Evolutionary conservation across 495 filamentous ascomycete genomes (phyloP).

Genomic region (Neurospora hispaniola): DNA sequence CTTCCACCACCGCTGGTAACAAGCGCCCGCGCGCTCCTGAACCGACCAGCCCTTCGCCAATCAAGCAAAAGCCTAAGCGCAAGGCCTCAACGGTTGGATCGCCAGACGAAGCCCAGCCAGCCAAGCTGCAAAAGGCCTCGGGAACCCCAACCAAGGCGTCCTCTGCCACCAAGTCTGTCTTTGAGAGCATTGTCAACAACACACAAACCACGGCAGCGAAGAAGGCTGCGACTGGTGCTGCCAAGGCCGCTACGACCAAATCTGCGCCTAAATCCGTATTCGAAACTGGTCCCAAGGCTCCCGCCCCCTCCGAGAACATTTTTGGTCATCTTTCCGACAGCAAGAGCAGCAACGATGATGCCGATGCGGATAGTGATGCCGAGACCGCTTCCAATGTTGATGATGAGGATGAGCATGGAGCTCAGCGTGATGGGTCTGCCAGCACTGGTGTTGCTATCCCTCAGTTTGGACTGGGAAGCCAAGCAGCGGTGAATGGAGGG

Average conservation of each 20-base stretch:
- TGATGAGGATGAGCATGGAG: slow-evolving; percentile 19
- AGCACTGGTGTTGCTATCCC: slow-evolving; percentile 28
- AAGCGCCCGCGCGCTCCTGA: slow-evolving; percentile 33
- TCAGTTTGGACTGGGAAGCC: slow-evolving; percentile 18
- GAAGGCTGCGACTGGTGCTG: slow-evolving; percentile 17
- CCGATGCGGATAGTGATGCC: slow-evolving; percentile 34
- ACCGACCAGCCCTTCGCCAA: slow-evolving; percentile 7
- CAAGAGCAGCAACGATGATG: slow-evolving; percentile 35
- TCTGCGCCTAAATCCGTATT: slow-evolving; percentile 18
- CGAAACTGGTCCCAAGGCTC: slow-evolving; percentile 12
- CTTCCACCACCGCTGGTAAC: slow-evolving; percentile 26
- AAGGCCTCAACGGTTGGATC: slow-evolving; percentile 33
- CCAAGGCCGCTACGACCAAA: slow-evolving; percentile 6
- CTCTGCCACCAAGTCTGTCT: slow-evolving; percentile 34
- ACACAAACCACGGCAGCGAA: slow-evolving; percentile 17
- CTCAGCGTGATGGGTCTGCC: slow-evolving; percentile 13
- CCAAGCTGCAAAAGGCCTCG: slow-evolving; percentile 46
- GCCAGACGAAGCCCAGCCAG: slow-evolving; percentile 45
- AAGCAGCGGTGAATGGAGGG: slow-evolving; percentile 14
- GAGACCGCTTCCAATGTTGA: slow-evolving; percentile 36
- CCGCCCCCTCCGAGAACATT: slow-evolving; percentile 36
- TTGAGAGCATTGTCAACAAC: slow-evolving; percentile 36
- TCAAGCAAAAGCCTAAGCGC: slow-evolving; percentile 33
- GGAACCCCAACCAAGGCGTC: slow-evolving; percentile 26
- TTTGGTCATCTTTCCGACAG: slow-evolving; percentile 52